Evolutionary conservation across 805 yeast species (phyloP).

Genomic region (Tetrapisispora namnaoensis): DNA sequence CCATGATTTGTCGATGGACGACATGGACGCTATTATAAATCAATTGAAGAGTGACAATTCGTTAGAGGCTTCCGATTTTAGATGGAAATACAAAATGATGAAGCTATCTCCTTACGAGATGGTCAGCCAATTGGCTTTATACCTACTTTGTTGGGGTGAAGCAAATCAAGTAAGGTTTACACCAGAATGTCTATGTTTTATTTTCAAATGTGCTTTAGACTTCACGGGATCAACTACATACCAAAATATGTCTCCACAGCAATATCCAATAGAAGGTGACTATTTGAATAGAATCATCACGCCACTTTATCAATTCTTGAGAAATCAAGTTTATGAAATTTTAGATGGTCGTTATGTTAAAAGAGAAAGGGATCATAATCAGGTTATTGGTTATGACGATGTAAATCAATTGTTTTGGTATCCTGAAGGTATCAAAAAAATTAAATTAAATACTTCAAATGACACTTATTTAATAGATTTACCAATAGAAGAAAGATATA

Average conservation of each 20-base stretch:
- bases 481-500: slow-evolving; percentile 80
- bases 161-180: slow-evolving; percentile 77
- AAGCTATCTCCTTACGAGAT: slow-evolving; percentile 44
- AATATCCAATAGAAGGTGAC: slow-evolving; percentile 55
- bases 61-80: slow-evolving; percentile 75
- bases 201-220: slow-evolving; percentile 83
- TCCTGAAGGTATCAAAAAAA: slow-evolving; percentile 94
- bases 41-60: slow-evolving; percentile 78
- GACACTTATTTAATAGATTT: slow-evolving; percentile 85
- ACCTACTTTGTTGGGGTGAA: slow-evolving; percentile 80
- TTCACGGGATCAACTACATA: slow-evolving; percentile 81
- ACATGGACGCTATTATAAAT: slow-evolving; percentile 45
- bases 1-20: slow-evolving; percentile 52
- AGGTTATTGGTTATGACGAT: slow-evolving; percentile 88
- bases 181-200: slow-evolving; percentile 82
- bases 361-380: slow-evolving; percentile 77
- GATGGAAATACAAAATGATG: slow-evolving; percentile 64
- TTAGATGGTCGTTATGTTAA: slow-evolving; percentile 72
- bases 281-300: slow-evolving; percentile 85
- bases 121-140: slow-evolving; percentile 58
- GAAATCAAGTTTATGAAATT: slow-evolving; percentile 74
- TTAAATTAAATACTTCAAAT: slow-evolving; percentile 60
- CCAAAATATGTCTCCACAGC: slow-evolving; percentile 46
- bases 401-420: slow-evolving; percentile 98
- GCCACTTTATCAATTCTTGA: slow-evolving; percentile 71